These are phyloP conservation scores for Penicillium sp. DNA, from an alignment of 2,329 filamentous ascomycete species.

Conservation along the genomic window DNA sequence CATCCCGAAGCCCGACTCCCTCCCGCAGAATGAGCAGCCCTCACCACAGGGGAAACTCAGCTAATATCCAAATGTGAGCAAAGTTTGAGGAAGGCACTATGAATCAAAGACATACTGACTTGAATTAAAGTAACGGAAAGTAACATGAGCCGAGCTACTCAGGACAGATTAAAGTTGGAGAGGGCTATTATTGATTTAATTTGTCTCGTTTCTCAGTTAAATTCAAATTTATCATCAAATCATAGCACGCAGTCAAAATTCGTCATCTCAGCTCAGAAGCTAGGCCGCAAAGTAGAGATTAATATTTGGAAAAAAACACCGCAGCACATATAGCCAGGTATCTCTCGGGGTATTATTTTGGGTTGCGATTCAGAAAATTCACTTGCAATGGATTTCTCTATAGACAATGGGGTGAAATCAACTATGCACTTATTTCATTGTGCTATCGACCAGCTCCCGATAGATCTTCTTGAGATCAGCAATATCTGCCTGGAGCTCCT, in stretches of 20 bases:
- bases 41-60: not conserved
- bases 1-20: not conserved
- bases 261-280: not conserved
- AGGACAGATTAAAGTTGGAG: not conserved
- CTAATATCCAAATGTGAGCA: not conserved
- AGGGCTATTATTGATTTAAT: not conserved
- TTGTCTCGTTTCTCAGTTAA: too few species aligned
- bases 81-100: not conserved
- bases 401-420: not conserved
- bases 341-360: slow-evolving; percentile 1
- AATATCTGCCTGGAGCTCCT: slow-evolving; percentile 87
- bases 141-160: not conserved
- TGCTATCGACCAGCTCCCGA: slow-evolving; percentile 84
- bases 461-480: slow-evolving; percentile 96
- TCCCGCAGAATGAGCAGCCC: not conserved
- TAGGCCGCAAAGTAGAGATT: not conserved
- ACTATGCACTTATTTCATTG: slow-evolving; percentile 60
- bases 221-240: too few species aligned
- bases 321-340: not conserved
- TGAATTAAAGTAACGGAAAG: not conserved
- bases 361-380: not conserved
- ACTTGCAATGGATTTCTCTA: slow-evolving; percentile 3
- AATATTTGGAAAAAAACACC: not conserved
- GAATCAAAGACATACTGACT: not conserved
- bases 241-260: too few species aligned